Base-by-base conservation (phyloP, 202 grass and related monocot genomes). In the Musa balbisiana region DNA sequence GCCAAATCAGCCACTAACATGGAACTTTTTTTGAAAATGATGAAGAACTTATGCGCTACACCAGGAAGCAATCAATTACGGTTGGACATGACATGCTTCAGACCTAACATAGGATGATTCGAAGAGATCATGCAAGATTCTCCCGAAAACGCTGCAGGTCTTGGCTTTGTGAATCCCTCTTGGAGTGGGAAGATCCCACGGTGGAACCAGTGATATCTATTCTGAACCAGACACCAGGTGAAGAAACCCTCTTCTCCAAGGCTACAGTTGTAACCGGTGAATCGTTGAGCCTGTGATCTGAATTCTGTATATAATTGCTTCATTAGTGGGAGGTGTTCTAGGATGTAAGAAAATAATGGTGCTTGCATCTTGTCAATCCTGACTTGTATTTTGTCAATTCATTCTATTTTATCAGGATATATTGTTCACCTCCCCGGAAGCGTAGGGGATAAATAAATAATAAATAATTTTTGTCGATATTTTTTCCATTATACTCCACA, bases 261-360 rank as follows among this genome's bases (percentile, higher is more conserved):
- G 19, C 56, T 60, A 60, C 19, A 5, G n/a, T n/a, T 60, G 56
- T 60, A 19, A 19, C 56, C n/a, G 5, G 33, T 8, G 1, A 20
- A 6, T 20, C 17, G 5, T 60, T 20, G 4, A n/a, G 17, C 56
- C 1, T 60, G 17, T 19, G 15, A 19, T 60, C 4, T 60, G 56
- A n/a, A 60, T n/a, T 3, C n/a, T 17, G 14, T 60, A 60, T 60
- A 9, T 60, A 43, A 43, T 8, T 60, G 56, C 56, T 4, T 43
- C 33, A 43, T 43, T 6, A 60, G 56, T 60, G 56, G 16, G 56
- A 60, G 56, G 56, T 60, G n/a, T 60, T 60, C 6, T 60, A n/a
- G 56, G 56, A 60, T 21, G 56, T 60, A 8, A 60, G 56, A 60
- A 60, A 60, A 60, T 60, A 60, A 60, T 60, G 56, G 56, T 60